phyloP scores from a whole-genome alignment of 2,329 filamentous ascomycete species.

The Cladosporium sp. region DNA sequence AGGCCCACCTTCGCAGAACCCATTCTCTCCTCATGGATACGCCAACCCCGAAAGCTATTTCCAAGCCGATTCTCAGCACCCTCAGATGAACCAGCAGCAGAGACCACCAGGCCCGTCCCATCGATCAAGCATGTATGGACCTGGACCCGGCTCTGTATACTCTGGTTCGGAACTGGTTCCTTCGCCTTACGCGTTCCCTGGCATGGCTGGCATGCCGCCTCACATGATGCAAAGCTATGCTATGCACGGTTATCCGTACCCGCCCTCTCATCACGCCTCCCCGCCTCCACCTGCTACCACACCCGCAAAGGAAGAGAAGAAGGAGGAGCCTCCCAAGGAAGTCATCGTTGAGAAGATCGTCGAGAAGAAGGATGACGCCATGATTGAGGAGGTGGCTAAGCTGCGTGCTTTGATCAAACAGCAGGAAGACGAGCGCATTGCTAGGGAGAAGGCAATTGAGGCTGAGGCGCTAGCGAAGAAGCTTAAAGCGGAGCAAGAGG shows the following conservation, averaged over 20 bases:
- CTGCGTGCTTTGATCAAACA: conserved; percentile 39
- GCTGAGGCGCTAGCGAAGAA: conserved; percentile 25
- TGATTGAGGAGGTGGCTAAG: conserved; percentile 24
- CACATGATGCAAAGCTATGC: conserved; percentile 4
- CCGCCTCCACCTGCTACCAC: conserved; percentile 20
- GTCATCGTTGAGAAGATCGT: conserved; percentile 18
- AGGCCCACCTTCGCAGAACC: conserved; percentile 20
- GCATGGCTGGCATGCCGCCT: conserved; percentile 15
- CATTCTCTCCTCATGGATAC: conserved; percentile 29
- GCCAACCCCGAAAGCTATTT: conserved; percentile 34
- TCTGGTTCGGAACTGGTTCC: conserved; percentile 25
- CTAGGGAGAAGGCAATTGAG: conserved; percentile 25
- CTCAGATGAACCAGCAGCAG: conserved; percentile 18
- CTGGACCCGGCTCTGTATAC: conserved; percentile 7
- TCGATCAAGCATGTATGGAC: conserved; percentile 27
- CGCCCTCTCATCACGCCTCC: conserved; percentile 21
- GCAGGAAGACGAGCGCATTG: conserved; percentile 38
- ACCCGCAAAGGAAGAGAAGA: neutral
- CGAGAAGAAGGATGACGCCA: conserved; percentile 12
- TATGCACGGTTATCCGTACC: conserved; percentile 11
- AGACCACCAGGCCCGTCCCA: conserved; percentile 22
- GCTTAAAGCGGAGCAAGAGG: conserved; percentile 29
- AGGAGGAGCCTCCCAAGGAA: conserved; percentile 20
- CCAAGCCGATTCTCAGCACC: conserved; percentile 17
- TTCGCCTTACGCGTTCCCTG: conserved; percentile 21